Conservation (phyloP, 257 asterid genomes). For the Thymus quinquecostatus region DNA sequence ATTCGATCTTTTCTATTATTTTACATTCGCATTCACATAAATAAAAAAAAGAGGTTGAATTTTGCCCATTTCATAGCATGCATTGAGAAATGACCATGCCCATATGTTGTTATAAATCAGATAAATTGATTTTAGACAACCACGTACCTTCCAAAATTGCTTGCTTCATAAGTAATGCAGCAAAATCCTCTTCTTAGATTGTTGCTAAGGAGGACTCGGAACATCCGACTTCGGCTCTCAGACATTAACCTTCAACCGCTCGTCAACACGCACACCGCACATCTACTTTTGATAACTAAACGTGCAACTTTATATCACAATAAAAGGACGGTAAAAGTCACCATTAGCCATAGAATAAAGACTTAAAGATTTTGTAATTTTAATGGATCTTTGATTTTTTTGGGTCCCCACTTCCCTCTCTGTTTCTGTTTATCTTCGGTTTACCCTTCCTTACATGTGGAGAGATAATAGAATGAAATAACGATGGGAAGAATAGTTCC, state of each 20-base stretch:
- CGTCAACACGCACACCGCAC: too few relatives aligned
- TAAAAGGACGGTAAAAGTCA: slow-evolving; percentile 20
- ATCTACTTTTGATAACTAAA: background rate
- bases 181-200: too few relatives aligned
- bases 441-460: background rate
- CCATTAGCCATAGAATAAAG: background rate
- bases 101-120: too few relatives aligned
- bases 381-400: background rate
- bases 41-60: too few relatives aligned
- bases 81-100: too few relatives aligned
- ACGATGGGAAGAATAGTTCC: background rate
- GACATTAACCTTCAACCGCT: too few relatives aligned
- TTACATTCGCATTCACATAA: too few relatives aligned
- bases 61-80: too few relatives aligned
- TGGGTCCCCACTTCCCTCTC: background rate
- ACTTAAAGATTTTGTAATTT: background rate
- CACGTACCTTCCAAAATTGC: background rate
- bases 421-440: too few relatives aligned
- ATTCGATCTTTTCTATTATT: too few relatives aligned
- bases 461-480: background rate
- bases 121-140: background rate
- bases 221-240: too few relatives aligned
- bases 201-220: too few relatives aligned
- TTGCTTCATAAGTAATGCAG: background rate
- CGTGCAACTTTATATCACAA: slow-evolving; percentile 7